A percentile compares a stretch with the other conserved stretches of the same genome.
Conservation (phyloP, 768 basidiomycete genomes). For the Trametes meyenii region DNA sequence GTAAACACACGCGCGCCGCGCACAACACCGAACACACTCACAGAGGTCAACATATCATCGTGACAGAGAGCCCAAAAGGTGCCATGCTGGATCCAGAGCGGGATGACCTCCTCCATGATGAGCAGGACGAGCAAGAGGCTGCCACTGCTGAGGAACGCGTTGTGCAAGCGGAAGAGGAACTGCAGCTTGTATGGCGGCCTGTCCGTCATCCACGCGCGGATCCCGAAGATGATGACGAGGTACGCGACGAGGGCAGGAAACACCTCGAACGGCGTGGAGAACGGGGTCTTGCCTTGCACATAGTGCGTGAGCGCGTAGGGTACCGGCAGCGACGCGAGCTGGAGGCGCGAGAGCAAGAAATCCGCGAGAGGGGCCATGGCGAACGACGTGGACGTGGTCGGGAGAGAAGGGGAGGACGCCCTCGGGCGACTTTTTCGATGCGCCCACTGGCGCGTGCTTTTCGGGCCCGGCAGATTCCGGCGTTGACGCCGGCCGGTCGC, state of each 20-base stretch:
- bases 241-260: constrained; percentile 72
- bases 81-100: constrained; percentile 72
- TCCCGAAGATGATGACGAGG: constrained; percentile 86
- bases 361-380: constrained; percentile 77
- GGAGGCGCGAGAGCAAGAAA: constrained; percentile 60
- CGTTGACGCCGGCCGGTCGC: constrained; percentile 1
- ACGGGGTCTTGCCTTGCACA: constrained; percentile 74
- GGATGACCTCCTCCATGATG: constrained; percentile 90
- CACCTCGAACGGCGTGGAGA: constrained; percentile 78
- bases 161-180: constrained; percentile 86
- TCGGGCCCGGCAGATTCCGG: constrained; percentile 21
- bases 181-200: constrained; percentile 75
- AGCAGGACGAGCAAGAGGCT: constrained; percentile 84
- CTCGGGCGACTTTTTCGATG: constrained; percentile 25
- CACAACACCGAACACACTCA: constrained; percentile 43
- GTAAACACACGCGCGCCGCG: constrained; percentile 5
- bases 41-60: constrained; percentile 81
- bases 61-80: constrained; percentile 79
- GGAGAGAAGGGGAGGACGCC: constrained; percentile 19
- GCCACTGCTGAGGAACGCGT: constrained; percentile 82
- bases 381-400: constrained; percentile 28
- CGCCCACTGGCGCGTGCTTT: constrained; percentile 31
- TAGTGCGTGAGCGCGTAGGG: constrained; percentile 63
- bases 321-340: constrained; percentile 47
- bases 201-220: constrained; percentile 83